Evolutionary conservation across 2,329 filamentous ascomycete species (phyloP), one percentile per base, ranked within the genome.

Genomic region (Akanthomyces uredinophilus): DNA sequence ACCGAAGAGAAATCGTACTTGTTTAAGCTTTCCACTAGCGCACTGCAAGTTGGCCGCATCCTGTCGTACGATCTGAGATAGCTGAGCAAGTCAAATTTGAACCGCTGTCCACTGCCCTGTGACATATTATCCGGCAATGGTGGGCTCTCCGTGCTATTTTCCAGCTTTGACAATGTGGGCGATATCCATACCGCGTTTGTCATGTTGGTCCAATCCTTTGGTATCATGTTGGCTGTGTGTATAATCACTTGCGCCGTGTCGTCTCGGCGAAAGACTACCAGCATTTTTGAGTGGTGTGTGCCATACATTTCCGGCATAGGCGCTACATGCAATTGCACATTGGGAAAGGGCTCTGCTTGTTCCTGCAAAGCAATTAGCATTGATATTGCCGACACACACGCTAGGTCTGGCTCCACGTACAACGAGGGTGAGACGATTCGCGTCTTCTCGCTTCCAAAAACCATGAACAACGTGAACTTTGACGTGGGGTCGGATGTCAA

Each of bases 151-250:
- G 18, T 29, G 2, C 24, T 5, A 4, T 61, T 16, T 56, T 61
- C 27, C 10, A 77, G 54, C 1, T 83, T 73, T 1, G 89, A 87
- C 1, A 96, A 83, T 1, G 84, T 70, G 0, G 91, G 91, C 0
- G 91, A 94, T 55, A 77, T 80, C 92, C 92, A 96, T 5, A 90
- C 83, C 1, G 86, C 91, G 72, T 96, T 92, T 1, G 87, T 90
- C 89, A 96, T 90, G 67, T 95, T 95, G 1, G 80, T 83, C 92
- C 92, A 96, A 72, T 96, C 92, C 61, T 87, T 86, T 4, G 81
- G 70, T n/a, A 96, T 94, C 88, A 96, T 92, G 68, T 96, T 96
- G 20, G 92, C 91, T 0, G 92, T 96, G 68, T 96, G 91, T 35
- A 96, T 92, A 61, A 96, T 75, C 6, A 96, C 78, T 74, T 96